Evolutionary conservation across 805 yeast species (phyloP).

Genomic region (Candida coquimbonensis): DNA sequence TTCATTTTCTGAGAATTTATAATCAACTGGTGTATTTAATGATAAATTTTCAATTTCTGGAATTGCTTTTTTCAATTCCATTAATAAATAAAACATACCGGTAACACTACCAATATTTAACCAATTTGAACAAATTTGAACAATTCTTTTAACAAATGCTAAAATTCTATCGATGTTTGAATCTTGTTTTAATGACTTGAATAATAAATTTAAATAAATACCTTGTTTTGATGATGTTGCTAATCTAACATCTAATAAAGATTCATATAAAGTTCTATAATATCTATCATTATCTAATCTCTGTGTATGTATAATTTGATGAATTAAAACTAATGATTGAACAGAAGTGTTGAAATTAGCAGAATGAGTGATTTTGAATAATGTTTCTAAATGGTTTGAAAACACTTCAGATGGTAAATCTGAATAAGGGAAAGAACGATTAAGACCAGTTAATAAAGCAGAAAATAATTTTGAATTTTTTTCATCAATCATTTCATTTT

Average conservation of each 20-base stretch:
- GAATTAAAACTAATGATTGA: constrained; percentile 82
- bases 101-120: constrained; percentile 79
- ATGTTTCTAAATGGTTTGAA: constrained; percentile 70
- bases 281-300: constrained; percentile 57
- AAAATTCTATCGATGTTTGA: constrained; percentile 52
- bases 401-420: constrained; percentile 63
- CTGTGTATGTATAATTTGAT: constrained; percentile 67
- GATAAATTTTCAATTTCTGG: constrained; percentile 66
- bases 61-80: constrained; percentile 54
- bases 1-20: constrained; percentile 34
- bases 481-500: constrained; percentile 63
- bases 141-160: constrained; percentile 86
- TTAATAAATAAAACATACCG: constrained; percentile 71
- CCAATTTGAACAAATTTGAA: constrained; percentile 84
- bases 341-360: constrained; percentile 90
- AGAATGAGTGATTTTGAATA: constrained; percentile 87
- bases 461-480: constrained; percentile 79
- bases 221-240: constrained; percentile 88
- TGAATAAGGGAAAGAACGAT: constrained; percentile 93
- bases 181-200: constrained; percentile 76
- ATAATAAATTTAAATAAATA: constrained; percentile 79
- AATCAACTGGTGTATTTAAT: constrained; percentile 44
- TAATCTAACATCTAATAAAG: constrained; percentile 77
- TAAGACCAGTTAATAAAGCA: constrained; percentile 88
- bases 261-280: constrained; percentile 84